Evolutionary conservation across 2,329 filamentous ascomycete species (phyloP).

Genomic region (Cercospora nicotianae): DNA sequence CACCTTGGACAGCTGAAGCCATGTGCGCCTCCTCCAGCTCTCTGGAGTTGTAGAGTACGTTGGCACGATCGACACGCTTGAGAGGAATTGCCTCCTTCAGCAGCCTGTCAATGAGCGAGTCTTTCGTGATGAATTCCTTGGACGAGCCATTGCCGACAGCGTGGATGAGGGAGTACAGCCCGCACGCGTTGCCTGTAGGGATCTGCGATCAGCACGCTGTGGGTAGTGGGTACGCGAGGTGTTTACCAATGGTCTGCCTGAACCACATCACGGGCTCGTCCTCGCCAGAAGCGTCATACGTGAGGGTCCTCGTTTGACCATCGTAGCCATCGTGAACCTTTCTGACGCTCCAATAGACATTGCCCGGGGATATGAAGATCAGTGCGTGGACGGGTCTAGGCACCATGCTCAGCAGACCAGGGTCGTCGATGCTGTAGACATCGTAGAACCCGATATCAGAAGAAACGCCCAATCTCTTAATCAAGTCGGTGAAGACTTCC

Average conservation of each 20-base stretch:
- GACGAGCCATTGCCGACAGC: slow-evolving; percentile 53
- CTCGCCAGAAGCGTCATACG: slow-evolving; percentile 50
- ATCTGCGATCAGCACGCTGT: not conserved
- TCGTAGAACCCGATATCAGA: slow-evolving; percentile 54
- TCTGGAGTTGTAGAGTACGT: slow-evolving; percentile 52
- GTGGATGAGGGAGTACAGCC: slow-evolving; percentile 59
- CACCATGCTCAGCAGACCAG: slow-evolving; percentile 51
- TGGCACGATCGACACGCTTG: slow-evolving; percentile 46
- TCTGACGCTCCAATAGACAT: slow-evolving; percentile 45
- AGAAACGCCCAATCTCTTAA: slow-evolving; percentile 52
- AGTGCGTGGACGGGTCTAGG: slow-evolving; percentile 57
- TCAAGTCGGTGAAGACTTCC: slow-evolving; percentile 53
- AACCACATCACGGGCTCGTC: slow-evolving; percentile 59
- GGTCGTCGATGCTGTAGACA: slow-evolving; percentile 54
- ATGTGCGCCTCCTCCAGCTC: slow-evolving; percentile 48
- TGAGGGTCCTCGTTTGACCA: slow-evolving; percentile 35
- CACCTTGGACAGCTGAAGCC: slow-evolving; percentile 45
- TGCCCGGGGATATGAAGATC: slow-evolving; percentile 53
- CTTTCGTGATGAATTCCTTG: slow-evolving; percentile 44
- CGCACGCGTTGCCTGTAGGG: slow-evolving; percentile 53
- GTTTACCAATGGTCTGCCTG: slow-evolving; percentile 48
- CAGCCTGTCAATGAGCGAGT: slow-evolving; percentile 49
- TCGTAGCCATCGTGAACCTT: slow-evolving; percentile 43
- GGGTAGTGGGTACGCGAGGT: slow-evolving; percentile 40
- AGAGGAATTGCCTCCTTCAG: slow-evolving; percentile 48